Percentiles rank a stretch among this genome's conserved stretches.
These are phyloP conservation scores for Marasmius sp. DNA, from an alignment of 1,284 basidiomycete genomes.

Conservation along the genomic window DNA sequence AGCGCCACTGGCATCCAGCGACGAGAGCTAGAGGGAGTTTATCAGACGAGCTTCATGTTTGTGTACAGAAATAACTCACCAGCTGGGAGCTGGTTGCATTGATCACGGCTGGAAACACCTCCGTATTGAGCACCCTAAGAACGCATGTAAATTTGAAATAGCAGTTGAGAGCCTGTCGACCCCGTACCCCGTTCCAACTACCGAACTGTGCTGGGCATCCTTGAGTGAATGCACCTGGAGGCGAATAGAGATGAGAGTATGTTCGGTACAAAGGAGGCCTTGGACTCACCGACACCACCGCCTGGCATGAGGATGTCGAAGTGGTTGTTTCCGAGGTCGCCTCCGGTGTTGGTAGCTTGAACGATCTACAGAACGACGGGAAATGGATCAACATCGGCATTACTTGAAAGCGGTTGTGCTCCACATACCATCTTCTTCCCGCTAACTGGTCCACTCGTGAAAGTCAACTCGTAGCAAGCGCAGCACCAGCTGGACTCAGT, in stretches of 20 bases:
- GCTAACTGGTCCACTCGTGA: constrained; percentile 11
- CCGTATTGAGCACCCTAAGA: constrained; percentile 16
- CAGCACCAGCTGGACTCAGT: constrained; percentile 15
- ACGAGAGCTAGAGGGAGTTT: constrained; percentile 6
- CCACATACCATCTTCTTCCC: constrained; percentile 15
- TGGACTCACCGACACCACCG: constrained; percentile 14
- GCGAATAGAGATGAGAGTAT: background rate
- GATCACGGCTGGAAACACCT: constrained; percentile 13
- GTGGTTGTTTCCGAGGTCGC: constrained; percentile 17
- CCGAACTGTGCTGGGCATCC: constrained; percentile 19
- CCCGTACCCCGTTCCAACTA: constrained; percentile 17
- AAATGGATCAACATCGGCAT: background rate
- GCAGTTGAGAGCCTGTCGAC: background rate
- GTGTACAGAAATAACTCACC: background rate
- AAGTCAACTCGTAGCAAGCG: constrained; percentile 17
- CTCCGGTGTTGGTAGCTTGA: constrained; percentile 19
- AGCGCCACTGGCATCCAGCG: constrained; percentile 15
- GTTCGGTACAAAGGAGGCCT: background rate
- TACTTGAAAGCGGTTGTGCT: background rate
- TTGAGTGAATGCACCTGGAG: constrained; percentile 12
- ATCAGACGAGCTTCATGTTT: background rate
- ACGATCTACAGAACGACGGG: constrained; percentile 6
- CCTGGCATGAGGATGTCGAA: constrained; percentile 19
- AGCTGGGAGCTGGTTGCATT: constrained; percentile 16
- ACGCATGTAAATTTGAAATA: background rate